phyloP scores from a whole-genome alignment of 176 grass and related monocot species.

The Oryza glaberrima region DNA sequence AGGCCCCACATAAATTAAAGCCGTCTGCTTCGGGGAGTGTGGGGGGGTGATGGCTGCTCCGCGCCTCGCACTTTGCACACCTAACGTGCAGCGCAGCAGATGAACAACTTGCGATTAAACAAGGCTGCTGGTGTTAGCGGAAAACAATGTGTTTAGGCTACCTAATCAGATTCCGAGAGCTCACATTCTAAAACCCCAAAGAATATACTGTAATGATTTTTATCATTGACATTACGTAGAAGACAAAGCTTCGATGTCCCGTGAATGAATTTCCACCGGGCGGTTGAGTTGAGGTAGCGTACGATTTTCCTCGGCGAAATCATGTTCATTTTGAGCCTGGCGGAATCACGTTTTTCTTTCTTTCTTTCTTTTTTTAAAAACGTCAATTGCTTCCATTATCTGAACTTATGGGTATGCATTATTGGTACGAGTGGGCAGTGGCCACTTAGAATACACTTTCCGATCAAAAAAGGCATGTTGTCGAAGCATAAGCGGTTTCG shows the following conservation, averaged over 20 bases:
- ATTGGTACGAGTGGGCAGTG: background rate
- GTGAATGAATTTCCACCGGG: background rate
- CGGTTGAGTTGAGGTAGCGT: background rate
- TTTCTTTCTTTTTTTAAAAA: background rate
- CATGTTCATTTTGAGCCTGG: background rate
- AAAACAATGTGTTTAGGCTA: conserved; percentile 14
- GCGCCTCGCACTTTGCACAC: background rate
- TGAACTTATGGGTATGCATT: background rate
- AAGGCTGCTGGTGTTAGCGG: background rate
- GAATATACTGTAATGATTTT: background rate
- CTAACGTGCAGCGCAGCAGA: background rate
- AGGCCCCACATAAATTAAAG: background rate
- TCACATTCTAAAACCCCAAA: background rate
- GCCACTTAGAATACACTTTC: conserved; percentile 20
- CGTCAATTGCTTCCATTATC: background rate
- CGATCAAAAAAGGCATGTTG: background rate
- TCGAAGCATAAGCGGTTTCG: background rate
- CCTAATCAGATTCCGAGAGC: background rate
- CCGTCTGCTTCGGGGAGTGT: conserved; percentile 10
- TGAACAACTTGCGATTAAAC: conserved; percentile 14
- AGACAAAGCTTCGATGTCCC: background rate
- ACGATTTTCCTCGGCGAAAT: background rate
- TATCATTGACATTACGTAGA: background rate
- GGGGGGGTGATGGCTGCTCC: background rate
- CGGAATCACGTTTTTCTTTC: background rate